Percentiles rank a stretch among this genome's conserved stretches.
phyloP scores from a whole-genome alignment of 495 filamentous ascomycete species.

The Lentithecium fluviatile region DNA sequence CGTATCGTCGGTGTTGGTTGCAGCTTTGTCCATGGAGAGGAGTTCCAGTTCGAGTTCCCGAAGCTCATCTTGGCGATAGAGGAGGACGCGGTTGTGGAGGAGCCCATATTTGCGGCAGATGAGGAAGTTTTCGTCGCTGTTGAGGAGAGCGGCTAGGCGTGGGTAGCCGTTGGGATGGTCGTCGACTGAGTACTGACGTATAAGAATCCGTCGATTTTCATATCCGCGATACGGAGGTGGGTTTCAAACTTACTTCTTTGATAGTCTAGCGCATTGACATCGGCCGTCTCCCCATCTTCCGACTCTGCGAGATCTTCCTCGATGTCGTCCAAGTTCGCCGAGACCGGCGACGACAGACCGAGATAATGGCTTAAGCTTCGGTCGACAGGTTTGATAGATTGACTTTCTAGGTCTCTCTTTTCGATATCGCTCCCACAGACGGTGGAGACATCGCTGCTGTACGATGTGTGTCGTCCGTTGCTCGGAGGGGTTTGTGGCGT shows the following conservation, averaged over 20 bases:
- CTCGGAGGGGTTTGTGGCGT: constrained; percentile 9
- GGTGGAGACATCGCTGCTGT: constrained; percentile 11
- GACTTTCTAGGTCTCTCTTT: constrained; percentile 12
- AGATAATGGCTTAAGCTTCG: constrained; percentile 8
- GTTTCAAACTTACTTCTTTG: constrained; percentile 1
- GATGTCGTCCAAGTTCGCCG: constrained; percentile 11
- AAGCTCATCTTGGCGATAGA: constrained; percentile 18
- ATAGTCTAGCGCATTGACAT: constrained; percentile 8
- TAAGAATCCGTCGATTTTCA: neutral
- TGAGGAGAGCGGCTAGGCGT: constrained; percentile 27
- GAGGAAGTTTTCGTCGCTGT: constrained; percentile 36
- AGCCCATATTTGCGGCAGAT: constrained; percentile 18
- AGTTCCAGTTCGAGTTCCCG: constrained; percentile 11
- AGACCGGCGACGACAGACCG: constrained; percentile 4
- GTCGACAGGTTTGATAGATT: neutral
- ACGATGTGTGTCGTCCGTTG: constrained; percentile 2
- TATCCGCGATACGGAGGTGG: neutral
- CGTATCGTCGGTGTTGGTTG: neutral
- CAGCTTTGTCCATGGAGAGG: neutral
- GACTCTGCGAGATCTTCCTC: constrained; percentile 6
- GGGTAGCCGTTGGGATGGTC: constrained; percentile 32
- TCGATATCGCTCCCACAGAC: constrained; percentile 10
- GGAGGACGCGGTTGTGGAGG: constrained; percentile 15
- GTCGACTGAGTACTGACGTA: constrained; percentile 6
- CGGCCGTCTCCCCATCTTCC: constrained; percentile 3